These are phyloP conservation scores for Leucogyrophana mollusca DNA, from an alignment of 768 basidiomycete species.

Conservation along the genomic window DNA sequence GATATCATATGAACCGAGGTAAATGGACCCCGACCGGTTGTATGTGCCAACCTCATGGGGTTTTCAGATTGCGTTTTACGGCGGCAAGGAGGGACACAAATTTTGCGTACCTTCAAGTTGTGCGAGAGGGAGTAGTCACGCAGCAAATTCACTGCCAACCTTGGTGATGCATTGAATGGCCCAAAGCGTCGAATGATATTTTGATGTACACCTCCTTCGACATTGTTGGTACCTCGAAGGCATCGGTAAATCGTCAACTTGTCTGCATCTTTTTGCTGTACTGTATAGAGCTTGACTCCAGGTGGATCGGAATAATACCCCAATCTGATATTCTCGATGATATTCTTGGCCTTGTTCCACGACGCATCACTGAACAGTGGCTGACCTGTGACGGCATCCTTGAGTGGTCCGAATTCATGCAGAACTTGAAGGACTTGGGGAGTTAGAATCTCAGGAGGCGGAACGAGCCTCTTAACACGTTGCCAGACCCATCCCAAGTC, in stretches of 20 bases:
- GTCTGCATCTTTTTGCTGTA: constrained; percentile 8
- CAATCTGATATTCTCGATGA: constrained; percentile 24
- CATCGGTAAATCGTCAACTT: constrained; percentile 16
- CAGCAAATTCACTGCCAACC: constrained; percentile 19
- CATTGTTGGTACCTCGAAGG: constrained; percentile 29
- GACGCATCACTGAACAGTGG: constrained; percentile 29
- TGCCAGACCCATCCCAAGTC: constrained; percentile 24
- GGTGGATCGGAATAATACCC: constrained; percentile 33
- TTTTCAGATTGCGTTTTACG: background rate
- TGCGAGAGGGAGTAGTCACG: constrained; percentile 21
- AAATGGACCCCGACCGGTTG: constrained; percentile 21
- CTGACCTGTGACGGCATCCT: constrained; percentile 24
- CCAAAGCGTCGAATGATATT: constrained; percentile 13
- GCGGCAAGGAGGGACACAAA: background rate
- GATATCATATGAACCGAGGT: constrained; percentile 20
- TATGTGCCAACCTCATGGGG: constrained; percentile 24
- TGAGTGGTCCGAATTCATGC: constrained; percentile 31
- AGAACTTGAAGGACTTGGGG: constrained; percentile 26
- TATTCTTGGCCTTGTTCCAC: constrained; percentile 29
- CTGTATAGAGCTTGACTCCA: constrained; percentile 22
- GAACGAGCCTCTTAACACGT: constrained; percentile 26
- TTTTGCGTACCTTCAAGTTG: constrained; percentile 21
- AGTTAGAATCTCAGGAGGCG: constrained; percentile 30
- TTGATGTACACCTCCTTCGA: constrained; percentile 37
- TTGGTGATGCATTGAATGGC: constrained; percentile 17